Evolutionary conservation across 176 grass and related monocot species (phyloP), one percentile per base, ranked within the genome.

Genomic region (Phoenix roebelenii): DNA sequence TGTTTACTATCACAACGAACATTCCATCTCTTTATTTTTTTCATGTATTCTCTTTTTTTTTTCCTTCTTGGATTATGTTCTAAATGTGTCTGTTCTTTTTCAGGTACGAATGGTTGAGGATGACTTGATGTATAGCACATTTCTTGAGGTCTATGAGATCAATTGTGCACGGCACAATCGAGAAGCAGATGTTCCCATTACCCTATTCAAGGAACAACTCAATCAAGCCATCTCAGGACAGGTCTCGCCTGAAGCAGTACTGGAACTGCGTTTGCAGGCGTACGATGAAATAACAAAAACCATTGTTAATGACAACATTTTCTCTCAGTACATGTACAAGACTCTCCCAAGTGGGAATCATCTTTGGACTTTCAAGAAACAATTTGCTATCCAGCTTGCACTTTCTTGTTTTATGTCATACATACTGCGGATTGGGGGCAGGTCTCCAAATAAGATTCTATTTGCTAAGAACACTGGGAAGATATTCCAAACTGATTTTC

Each of bases 51-150:
- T 15, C 30, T 55, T 22, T 49, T 63, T 63, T 53, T 26, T 17
- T 52, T 76, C 39, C 84, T 26, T 60, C 25, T 5, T 15, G 15
- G 15, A 16, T 18, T 15, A 22, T 67, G 64, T 2, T 3, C 9
- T 52, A 17, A 22, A 59, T 49, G 54, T 64, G 25, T n/a, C 53
- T 60, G 74, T 49, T 63, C 18, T 23, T 63, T 64, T 85, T 63
- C 82, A 98, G 94, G 94, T 98, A 54, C 87, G 94, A 63, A 93
- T 98, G 94, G 94, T 98, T 30, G 94, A 98, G 73, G 94, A 98
- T 88, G 94, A 98, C 67, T 73, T 98, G 58, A 98, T 98, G 94
- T 98, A 98, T 70, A 98, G 88, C 64, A 92, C 94, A 66, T 98
- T 98, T 68, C 87, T 98, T 57, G 94, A 98, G 83, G 88, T 98